Base-by-base conservation (phyloP, 73 alveolate species). In the Diophrys sp. region DNA sequence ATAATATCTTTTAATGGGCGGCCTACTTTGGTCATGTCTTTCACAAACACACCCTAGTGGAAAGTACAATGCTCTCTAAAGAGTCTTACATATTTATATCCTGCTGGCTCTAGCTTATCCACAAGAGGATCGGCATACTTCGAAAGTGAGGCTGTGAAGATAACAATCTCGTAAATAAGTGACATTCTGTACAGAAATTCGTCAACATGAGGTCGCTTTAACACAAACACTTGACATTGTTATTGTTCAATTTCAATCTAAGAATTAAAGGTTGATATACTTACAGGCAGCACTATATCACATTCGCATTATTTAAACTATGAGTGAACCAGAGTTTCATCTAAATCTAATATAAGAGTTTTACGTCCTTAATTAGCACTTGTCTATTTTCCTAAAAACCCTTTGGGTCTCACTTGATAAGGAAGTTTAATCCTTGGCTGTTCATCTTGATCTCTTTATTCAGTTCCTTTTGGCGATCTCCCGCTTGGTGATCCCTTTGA, bases 81-180 rank as follows among this genome's bases (percentile, higher is more conserved):
- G 0, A 73, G 80, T 24, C 84, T 44, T 24, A n/a, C n/a, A n/a
- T n/a, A n/a, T n/a, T n/a, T n/a, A n/a, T n/a, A n/a, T 70, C 87
- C 80, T 54, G 84, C 76, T 66, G 85, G 80, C 75, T 95, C 98
- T 80, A 95, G 82, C 54, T 80, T 85, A 62, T 88, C 89, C 92
- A 95, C 79, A 57, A 95, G 84, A 0, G 98, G 95, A 29, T 80
- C 95, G 1, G 98, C 99, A 74, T 95, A 95, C 77, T 31, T n/a
- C n/a, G n/a, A n/a, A 27, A 73, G 26, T 73, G 81, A 73, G 57
- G 84, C 84, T 23, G 84, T 76, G 53, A 76, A 76, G 75, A 76
- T 67, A 28, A 76, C 84, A 31, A 76, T 70, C 68, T 76, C 84
- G 28, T 56, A 76, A 25, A 76, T 76, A 26, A 56, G 30, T 23